These are phyloP conservation scores for Macroventuria anomochaeta DNA, from an alignment of 2,329 filamentous ascomycete species.

Conservation along the genomic window DNA sequence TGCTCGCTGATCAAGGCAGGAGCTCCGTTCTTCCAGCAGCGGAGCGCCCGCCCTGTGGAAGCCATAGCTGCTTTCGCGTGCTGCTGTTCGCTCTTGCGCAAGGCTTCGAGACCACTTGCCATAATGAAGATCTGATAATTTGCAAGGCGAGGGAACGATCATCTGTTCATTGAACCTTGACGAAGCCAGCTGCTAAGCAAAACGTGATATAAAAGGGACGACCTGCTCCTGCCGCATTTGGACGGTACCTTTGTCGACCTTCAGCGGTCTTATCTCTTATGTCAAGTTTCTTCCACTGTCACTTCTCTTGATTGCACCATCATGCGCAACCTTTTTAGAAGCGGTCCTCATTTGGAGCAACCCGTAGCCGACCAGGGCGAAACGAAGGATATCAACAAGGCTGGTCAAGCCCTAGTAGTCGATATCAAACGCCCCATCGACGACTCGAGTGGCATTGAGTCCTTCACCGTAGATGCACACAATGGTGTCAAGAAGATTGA, in stretches of 20 bases:
- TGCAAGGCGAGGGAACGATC: neutral
- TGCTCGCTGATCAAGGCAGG: slow-evolving; percentile 5
- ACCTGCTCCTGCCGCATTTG: neutral
- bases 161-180: neutral
- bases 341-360: slow-evolving; percentile 1
- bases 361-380: slow-evolving; percentile 6
- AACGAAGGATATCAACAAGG: slow-evolving; percentile 15
- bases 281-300: neutral
- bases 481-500: slow-evolving; percentile 51
- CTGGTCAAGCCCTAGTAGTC: slow-evolving; percentile 15
- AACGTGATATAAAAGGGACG: neutral
- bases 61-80: slow-evolving; percentile 1
- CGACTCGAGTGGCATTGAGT: slow-evolving; percentile 5
- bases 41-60: slow-evolving; percentile 3
- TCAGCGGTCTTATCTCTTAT: neutral
- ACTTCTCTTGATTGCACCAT: neutral
- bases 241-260: neutral
- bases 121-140: neutral
- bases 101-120: slow-evolving; percentile 1
- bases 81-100: slow-evolving; percentile 4
- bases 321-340: slow-evolving; percentile 10
- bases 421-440: slow-evolving; percentile 17
- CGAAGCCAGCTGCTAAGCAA: slow-evolving; percentile 1
- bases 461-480: slow-evolving; percentile 29
- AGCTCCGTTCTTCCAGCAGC: neutral